A percentile compares a stretch with the other conserved stretches of the same genome.
These are phyloP conservation scores for Myxozyma mucilagina DNA, from an alignment of 805 yeast genomes.

Conservation along the genomic window DNA sequence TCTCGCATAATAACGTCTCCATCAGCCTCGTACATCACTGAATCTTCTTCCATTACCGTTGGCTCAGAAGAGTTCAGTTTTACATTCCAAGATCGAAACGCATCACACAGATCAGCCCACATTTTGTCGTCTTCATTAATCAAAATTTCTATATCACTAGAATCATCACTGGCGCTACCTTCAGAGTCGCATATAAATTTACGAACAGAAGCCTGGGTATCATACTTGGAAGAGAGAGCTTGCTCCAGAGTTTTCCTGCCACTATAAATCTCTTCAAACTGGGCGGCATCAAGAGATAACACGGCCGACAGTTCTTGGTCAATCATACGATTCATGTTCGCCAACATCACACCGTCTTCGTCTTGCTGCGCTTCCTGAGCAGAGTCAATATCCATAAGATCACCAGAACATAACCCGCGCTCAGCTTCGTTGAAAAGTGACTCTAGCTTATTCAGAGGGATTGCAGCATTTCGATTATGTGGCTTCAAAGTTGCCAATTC, in stretches of 20 bases:
- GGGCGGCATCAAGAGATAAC: background rate
- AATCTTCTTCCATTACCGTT: background rate
- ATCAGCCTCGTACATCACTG: background rate
- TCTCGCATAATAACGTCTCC: background rate
- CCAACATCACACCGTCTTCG: background rate
- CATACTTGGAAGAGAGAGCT: background rate
- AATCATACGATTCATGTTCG: background rate
- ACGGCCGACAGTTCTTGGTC: background rate
- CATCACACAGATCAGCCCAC: background rate
- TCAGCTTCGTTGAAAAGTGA: background rate
- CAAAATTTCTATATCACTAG: background rate
- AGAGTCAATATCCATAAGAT: background rate
- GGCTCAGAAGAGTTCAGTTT: background rate
- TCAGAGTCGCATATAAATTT: background rate
- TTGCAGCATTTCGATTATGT: background rate
- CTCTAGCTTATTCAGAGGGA: background rate
- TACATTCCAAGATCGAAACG: constrained; percentile 1
- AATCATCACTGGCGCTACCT: background rate
- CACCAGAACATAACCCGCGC: background rate
- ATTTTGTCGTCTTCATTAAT: background rate
- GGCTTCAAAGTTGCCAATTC: background rate
- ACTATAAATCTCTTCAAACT: background rate
- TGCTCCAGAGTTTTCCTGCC: background rate
- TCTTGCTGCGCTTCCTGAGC: background rate
- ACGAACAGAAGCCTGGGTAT: background rate